Evolutionary conservation across 1,284 basidiomycete species (phyloP), one percentile per base, ranked within the genome.

Genomic region (Heterobasidion annosum): DNA sequence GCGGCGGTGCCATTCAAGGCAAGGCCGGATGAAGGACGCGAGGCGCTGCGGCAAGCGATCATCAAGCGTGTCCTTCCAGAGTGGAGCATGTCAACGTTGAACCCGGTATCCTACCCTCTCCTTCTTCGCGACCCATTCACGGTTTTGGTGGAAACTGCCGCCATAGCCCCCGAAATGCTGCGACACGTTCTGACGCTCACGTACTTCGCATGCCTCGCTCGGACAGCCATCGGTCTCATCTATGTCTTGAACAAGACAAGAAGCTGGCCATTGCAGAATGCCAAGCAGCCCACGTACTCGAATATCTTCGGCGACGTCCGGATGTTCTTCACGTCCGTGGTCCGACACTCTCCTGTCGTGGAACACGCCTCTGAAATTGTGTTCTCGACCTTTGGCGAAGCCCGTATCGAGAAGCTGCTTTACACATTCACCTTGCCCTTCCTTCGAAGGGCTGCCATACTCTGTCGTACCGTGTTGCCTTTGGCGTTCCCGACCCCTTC

Each of bases 401-500:
- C 83, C 2, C 75, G 84, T 32, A 85, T 98, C 53, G 90, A 94
- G 64, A 93, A 90, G 69, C 72, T 96, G 51, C 72, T 98, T 48
- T 95, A 96, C 66, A 78, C 84, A 0, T 93, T 95, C 70, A 95
- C 93, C 0, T 74, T 99, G 7, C 94, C 94, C 1, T 98, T 98
- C 77, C 78, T 98, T n/a, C 86, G 95, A 40, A 83, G 91, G 4
- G 91, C 91, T 0, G 86, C 92, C 6, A 91, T 98, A 43, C 77
- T 98, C 8, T 91, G 87, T 59, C 85, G 88, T 12, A 82, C 91
- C 1, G 75, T 93, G 18, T 76, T 89, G 57, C 88, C 81, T 8
- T 74, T 70, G 32, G 75, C 80, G 13, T 85, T 88, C 61, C 70
- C 78, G 1, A 76, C 77, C 5, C 74, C 78, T 10, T 35, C 53